phyloP scores from a whole-genome alignment of 2,329 filamentous ascomycete species.

The Thelonectria rubi region DNA sequence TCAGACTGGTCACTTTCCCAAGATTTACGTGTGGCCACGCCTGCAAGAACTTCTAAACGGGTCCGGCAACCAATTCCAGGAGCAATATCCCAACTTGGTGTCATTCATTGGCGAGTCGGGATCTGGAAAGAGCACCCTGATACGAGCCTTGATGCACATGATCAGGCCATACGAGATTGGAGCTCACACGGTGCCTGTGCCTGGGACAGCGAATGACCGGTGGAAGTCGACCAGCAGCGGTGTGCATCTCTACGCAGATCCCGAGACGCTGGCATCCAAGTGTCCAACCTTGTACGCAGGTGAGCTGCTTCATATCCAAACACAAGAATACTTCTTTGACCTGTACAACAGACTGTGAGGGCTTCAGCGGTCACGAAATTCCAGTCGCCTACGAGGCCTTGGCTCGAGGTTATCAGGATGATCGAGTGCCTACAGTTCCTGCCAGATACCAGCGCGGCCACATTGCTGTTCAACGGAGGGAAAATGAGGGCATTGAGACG shows the following conservation, averaged over 20 bases:
- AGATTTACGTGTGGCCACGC: not conserved
- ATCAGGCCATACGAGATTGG: not conserved
- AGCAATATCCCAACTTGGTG: conserved; percentile 22
- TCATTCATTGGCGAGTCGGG: conserved; percentile 31
- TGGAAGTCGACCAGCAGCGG: conserved; percentile 27
- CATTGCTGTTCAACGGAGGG: not conserved
- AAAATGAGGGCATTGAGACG: not conserved
- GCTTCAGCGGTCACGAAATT: not conserved
- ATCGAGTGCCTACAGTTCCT: not conserved
- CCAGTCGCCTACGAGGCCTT: not conserved
- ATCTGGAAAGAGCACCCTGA: conserved; percentile 27
- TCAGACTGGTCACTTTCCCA: not conserved
- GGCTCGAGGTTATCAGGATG: not conserved
- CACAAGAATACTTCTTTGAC: not conserved
- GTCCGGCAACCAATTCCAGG: not conserved
- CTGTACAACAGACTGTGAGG: not conserved
- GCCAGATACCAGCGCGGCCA: not conserved
- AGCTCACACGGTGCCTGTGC: conserved; percentile 10
- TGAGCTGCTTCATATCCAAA: not conserved
- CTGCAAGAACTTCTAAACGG: not conserved
- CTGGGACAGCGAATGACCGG: conserved; percentile 7
- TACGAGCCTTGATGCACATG: conserved; percentile 26
- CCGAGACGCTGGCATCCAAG: conserved; percentile 7
- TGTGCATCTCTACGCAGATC: conserved; percentile 28
- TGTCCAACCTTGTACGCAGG: conserved; percentile 23